A percentile compares a stretch with the other conserved stretches of the same genome.
Evolutionary conservation across 2,329 filamentous ascomycete species (phyloP).

Genomic region (Aspergillus sergii): DNA sequence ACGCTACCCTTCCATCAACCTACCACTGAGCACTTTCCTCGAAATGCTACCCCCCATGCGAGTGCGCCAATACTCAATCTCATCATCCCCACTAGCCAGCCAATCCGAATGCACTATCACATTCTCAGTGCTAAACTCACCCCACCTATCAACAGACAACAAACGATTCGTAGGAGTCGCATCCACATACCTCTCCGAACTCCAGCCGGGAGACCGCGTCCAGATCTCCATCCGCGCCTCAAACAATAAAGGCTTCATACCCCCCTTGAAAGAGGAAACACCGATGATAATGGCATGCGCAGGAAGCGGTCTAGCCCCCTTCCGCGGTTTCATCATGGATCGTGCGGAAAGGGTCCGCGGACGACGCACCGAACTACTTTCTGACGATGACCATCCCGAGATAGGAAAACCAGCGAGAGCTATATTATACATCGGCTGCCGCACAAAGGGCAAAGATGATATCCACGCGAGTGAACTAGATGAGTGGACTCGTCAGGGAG

Average conservation of each 20-base stretch:
- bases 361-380: conserved; percentile 2
- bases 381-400: conserved; percentile 14
- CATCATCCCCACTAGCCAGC: conserved; percentile 68
- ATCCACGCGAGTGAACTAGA: conserved; percentile 39
- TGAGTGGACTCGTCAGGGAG: conserved; percentile 64
- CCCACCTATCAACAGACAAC: conserved; percentile 44
- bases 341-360: conserved; percentile 48
- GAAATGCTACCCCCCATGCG: conserved; percentile 76
- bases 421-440: conserved; percentile 41
- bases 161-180: conserved; percentile 61
- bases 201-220: conserved; percentile 33
- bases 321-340: conserved; percentile 66
- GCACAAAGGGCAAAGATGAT: conserved; percentile 37
- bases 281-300: conserved; percentile 45
- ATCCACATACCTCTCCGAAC: conserved; percentile 61
- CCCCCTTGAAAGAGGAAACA: conserved; percentile 35
- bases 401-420: conserved; percentile 32
- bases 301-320: conserved; percentile 61
- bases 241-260: conserved; percentile 38
- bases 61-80: conserved; percentile 78
- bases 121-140: conserved; percentile 65
- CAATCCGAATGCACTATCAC: conserved; percentile 64
- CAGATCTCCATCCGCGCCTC: conserved; percentile 41
- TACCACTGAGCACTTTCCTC: conserved; percentile 69
- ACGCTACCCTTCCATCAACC: conserved; percentile 58